Evolutionary conservation across 176 grass and related monocot species (phyloP), one percentile per base, ranked within the genome.

Genomic region (Tuctoria greenei): DNA sequence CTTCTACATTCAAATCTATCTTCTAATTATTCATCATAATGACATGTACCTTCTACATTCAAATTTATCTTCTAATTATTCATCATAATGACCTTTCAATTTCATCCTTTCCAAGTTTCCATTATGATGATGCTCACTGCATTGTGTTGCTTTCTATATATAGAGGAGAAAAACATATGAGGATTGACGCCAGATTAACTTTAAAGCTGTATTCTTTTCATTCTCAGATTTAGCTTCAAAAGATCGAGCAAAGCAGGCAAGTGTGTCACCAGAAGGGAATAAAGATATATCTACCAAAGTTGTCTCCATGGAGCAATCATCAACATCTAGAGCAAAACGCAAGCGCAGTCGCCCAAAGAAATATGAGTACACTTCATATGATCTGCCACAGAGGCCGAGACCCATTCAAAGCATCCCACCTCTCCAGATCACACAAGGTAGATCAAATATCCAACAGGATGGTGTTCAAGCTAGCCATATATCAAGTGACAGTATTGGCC

Each of bases 301-400:
- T 15, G 21, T 79, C 21, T 24, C 86, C 5, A 10, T 45, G 38
- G 84, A 81, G 46, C 71, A 69, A 14, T 31, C 65, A 7, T 69
- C 64, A 64, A 58, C 46, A 66, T 74, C 76, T 80, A 64, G 64
- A 75, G 46, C 47, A 34, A 84, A 88, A 47, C 80, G 80, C 42
- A 88, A 88, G 81, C 81, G 86, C 75, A 81, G 86, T 49, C 81
- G 86, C 23, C 86, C 86, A 58, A 79, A 76, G 64, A 88, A 84
- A 69, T 75, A 57, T 1, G 64, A 84, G 63, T 70, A 80, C 11
- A 35, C 45, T 23, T 26, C n/a, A 62, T 45, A 69, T 74, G 75
- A 79, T 56, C 26, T 57, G 25, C 76, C 76, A 8, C 75, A 80
- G 17, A 84, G 73, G 71, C 70, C 40, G 70, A 69, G 80, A 13